Evolutionary conservation across 2,329 filamentous ascomycete genomes (phyloP), one percentile per base, ranked within the genome.

Genomic region (Coniella vitis): DNA sequence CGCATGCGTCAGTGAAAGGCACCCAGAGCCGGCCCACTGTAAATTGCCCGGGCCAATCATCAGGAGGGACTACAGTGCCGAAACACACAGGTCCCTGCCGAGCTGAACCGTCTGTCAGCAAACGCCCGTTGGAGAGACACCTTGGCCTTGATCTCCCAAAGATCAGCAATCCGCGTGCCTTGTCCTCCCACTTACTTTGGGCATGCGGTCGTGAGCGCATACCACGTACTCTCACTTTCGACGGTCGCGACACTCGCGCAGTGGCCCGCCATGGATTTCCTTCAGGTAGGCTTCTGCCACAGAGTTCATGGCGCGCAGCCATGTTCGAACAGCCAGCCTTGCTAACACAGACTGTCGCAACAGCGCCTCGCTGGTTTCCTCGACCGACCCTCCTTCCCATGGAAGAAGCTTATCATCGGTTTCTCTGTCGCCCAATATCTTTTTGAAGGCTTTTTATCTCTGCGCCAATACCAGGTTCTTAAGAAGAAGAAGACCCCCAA

Each of bases 361-460:
- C 63, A 84, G 80, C 78, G 79, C 73, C 83, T 97, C 58, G 88
- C 89, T 64, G 81, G 81, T 67, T 83, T 86, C 68, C 84, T 97
- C 61, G 93, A 98, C 74, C 83, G 87, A 63, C 90, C 91, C 51
- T 75, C 87, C 63, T 95, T 97, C 73, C 91, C 93, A 48, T 98
- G 93, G 93, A 98, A 96, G 81, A 86, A 83, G 66, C 82, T 98
- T 60, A 90, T 98, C 61, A 79, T 97, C 59, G 87, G 90, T 61
- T 98, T 98, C 73, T 95, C 90, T 25, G 67, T 97, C 60, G 89
- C 86, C 54, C 89, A 98, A 65, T 97, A 88, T 67, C 71, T 89
- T 47, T 84, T 98, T 63, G 93, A 98, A 68, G 83, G 88, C 38
- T 87, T 91, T 70, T 82, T 98, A 46, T 89, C 89, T 21, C 73